A percentile compares a stretch with the other conserved stretches of the same genome.
Evolutionary conservation across 352 stramenopile species (phyloP).

Genomic region (Phytopythium cucurbitacearum): DNA sequence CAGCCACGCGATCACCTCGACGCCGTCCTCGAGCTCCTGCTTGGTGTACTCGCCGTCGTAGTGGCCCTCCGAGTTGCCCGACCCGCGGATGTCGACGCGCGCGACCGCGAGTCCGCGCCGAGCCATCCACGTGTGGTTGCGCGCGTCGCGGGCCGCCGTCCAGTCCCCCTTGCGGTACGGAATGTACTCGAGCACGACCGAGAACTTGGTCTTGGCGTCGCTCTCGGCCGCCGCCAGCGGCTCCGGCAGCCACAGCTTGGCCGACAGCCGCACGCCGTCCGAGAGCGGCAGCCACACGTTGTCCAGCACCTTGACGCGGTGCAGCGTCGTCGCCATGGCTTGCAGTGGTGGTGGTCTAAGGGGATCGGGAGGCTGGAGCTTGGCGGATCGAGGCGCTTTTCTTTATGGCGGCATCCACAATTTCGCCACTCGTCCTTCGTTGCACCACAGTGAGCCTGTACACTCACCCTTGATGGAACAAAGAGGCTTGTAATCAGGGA

Average conservation of each 20-base stretch:
- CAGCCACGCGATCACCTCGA: slow-evolving; percentile 43
- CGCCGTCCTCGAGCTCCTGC: slow-evolving; percentile 39
- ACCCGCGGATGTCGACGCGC: slow-evolving; percentile 44
- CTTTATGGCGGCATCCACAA: no score
- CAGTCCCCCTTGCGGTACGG: slow-evolving; percentile 49
- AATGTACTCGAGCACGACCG: slow-evolving; percentile 50
- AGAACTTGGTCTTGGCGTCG: slow-evolving; percentile 9
- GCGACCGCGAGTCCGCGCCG: slow-evolving; percentile 39
- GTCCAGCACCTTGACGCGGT: slow-evolving; percentile 21
- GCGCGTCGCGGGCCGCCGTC: slow-evolving; percentile 33
- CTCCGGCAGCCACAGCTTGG: slow-evolving; percentile 32
- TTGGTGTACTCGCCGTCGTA: slow-evolving; percentile 38
- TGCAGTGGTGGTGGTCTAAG: neutral
- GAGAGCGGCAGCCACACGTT: slow-evolving; percentile 39
- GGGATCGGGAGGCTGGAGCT: no score
- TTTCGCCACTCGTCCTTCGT: no score
- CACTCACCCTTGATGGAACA: no score
- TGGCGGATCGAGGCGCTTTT: no score
- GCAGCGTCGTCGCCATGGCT: slow-evolving; percentile 1
- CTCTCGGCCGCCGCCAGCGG: neutral
- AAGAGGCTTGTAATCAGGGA: no score
- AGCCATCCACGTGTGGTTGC: slow-evolving; percentile 45
- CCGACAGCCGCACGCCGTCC: slow-evolving; percentile 18
- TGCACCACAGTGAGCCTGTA: no score
- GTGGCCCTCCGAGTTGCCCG: slow-evolving; percentile 40